These are phyloP conservation scores for Geranomyces variabilis DNA, from an alignment of 192 early-diverging fungal genomes.

Conservation along the genomic window DNA sequence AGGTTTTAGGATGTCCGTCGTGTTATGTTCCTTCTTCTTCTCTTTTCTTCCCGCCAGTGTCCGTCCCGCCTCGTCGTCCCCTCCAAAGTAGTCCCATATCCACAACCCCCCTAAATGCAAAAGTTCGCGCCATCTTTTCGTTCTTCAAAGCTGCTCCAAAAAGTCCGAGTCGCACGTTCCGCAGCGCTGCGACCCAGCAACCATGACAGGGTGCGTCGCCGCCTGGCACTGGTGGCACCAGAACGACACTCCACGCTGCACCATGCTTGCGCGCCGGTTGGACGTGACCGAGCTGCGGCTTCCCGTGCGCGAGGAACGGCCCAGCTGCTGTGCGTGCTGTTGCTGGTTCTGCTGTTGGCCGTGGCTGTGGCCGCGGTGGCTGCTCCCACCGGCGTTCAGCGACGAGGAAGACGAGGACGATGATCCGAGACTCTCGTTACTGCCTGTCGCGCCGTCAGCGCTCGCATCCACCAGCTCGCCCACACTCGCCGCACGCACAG, in stretches of 20 bases:
- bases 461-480: not conserved
- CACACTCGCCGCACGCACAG: not conserved
- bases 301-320: not conserved
- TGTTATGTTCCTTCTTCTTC: too few relatives aligned
- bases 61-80: too few relatives aligned
- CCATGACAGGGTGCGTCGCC: conserved; percentile 26
- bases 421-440: not conserved
- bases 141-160: conserved; percentile 29
- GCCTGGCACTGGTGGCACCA: conserved; percentile 39
- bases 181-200: conserved; percentile 23
- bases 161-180: conserved; percentile 36
- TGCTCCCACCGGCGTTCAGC: too few relatives aligned
- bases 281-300: not conserved
- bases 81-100: too few relatives aligned
- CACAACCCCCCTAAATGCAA: too few relatives aligned
- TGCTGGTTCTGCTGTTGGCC: not conserved
- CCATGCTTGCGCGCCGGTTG: conserved; percentile 22
- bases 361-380: too few relatives aligned
- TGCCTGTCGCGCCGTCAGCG: not conserved
- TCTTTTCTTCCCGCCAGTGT: too few relatives aligned
- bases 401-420: too few relatives aligned
- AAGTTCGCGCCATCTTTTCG: too few relatives aligned
- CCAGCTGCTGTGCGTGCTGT: not conserved
- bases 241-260: conserved; percentile 18
- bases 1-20: too few relatives aligned